Conservation (phyloP, 2,329 filamentous ascomycete genomes). For the Seiridium cupressi region DNA sequence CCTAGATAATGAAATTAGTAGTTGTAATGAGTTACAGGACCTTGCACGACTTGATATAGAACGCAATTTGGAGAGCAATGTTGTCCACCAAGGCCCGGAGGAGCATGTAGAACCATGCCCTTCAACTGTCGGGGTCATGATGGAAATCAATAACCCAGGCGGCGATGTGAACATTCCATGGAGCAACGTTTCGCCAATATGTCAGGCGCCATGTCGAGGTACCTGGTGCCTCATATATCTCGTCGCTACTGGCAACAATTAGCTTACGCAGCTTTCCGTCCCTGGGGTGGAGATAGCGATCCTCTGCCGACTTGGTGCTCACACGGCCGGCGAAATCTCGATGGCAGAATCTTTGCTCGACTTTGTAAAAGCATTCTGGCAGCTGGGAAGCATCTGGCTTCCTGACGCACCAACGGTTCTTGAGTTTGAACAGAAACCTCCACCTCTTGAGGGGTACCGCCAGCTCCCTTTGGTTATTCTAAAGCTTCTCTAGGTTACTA, state of each 20-base stretch:
- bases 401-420: too few relatives aligned
- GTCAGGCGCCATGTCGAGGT: slow-evolving; percentile 16
- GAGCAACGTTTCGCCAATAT: slow-evolving; percentile 13
- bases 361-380: not conserved
- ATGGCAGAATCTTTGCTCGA: slow-evolving; percentile 8
- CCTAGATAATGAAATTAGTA: too few relatives aligned
- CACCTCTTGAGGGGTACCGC: too few relatives aligned
- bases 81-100: slow-evolving; percentile 7
- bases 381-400: not conserved
- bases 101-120: slow-evolving; percentile 9
- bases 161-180: slow-evolving; percentile 12
- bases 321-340: slow-evolving; percentile 16
- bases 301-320: slow-evolving; percentile 4
- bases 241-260: slow-evolving; percentile 14
- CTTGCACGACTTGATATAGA: slow-evolving; percentile 1
- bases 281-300: slow-evolving; percentile 15
- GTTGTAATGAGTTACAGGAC: not conserved
- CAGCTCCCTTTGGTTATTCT: too few relatives aligned
- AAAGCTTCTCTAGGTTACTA: too few relatives aligned
- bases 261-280: slow-evolving; percentile 15
- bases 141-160: slow-evolving; percentile 16
- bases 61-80: slow-evolving; percentile 8
- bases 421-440: too few relatives aligned
- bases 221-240: slow-evolving; percentile 8
- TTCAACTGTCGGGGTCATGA: slow-evolving; percentile 11